phyloP scores from a whole-genome alignment of 2,329 filamentous ascomycete genomes.

The Fusarium mundagurra region DNA sequence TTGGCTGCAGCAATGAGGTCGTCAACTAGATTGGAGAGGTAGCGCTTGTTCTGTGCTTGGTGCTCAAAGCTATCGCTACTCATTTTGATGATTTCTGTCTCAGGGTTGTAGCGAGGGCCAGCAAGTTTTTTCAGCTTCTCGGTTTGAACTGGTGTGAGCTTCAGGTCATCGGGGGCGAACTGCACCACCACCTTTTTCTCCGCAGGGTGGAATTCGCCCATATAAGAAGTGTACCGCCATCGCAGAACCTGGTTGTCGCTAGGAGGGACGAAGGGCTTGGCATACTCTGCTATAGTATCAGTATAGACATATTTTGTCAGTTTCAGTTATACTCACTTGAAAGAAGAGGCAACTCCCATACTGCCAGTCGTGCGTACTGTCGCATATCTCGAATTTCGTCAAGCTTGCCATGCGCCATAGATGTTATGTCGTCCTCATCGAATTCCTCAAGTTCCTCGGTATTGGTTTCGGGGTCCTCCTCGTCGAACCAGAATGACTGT shows the following conservation, averaged over 20 bases:
- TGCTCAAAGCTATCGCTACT: constrained; percentile 89
- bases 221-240: constrained; percentile 96
- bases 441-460: constrained; percentile 69
- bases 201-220: constrained; percentile 92
- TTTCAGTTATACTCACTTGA: constrained; percentile 70
- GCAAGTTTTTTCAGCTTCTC: constrained; percentile 88
- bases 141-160: constrained; percentile 73
- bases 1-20: constrained; percentile 79
- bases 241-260: constrained; percentile 76
- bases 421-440: constrained; percentile 85
- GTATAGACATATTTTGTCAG: background rate
- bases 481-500: constrained; percentile 60
- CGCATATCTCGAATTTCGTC: constrained; percentile 89
- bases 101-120: constrained; percentile 87
- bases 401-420: constrained; percentile 84
- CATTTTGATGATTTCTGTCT: constrained; percentile 84
- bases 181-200: constrained; percentile 94
- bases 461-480: constrained; percentile 58
- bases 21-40: constrained; percentile 81
- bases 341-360: constrained; percentile 95
- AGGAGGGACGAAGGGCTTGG: constrained; percentile 82
- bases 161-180: constrained; percentile 79
- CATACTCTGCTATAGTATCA: constrained; percentile 70
- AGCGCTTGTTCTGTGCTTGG: constrained; percentile 96
- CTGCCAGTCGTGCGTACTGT: constrained; percentile 85